Conservation (phyloP, 805 yeast species). For the Nakazawaea molendinolei region DNA sequence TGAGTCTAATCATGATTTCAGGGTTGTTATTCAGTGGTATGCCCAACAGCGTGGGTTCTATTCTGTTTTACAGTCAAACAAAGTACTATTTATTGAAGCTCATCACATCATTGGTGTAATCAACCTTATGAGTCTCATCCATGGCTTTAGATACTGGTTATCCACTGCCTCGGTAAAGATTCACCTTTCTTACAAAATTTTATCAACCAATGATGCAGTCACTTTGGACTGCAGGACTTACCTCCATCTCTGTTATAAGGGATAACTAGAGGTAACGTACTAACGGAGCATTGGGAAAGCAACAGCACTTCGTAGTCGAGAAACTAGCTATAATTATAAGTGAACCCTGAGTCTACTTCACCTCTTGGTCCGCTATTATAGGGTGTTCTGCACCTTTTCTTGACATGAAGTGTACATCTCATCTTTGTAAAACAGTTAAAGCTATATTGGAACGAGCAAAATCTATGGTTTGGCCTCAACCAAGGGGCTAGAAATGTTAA, state of each 20-base stretch:
- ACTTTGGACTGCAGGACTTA: slow-evolving; percentile 46
- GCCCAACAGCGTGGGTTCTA: slow-evolving; percentile 17
- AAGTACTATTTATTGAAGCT: no score
- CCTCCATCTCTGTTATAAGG: slow-evolving; percentile 16
- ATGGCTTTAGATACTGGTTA: no score
- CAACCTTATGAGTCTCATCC: no score
- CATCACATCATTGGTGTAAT: no score
- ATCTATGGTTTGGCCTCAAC: slow-evolving; percentile 15
- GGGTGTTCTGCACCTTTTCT: neutral
- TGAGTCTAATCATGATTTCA: slow-evolving; percentile 12
- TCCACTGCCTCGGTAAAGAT: no score
- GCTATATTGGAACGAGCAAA: no score
- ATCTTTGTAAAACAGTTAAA: neutral
- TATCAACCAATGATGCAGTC: slow-evolving; percentile 46
- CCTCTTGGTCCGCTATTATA: slow-evolving; percentile 4
- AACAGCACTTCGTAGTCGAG: slow-evolving; percentile 13
- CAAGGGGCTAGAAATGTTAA: slow-evolving; percentile 69
- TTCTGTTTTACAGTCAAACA: no score
- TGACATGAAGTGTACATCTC: slow-evolving; percentile 1
- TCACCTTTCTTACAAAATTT: no score
- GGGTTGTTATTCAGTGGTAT: slow-evolving; percentile 8
- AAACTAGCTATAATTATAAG: slow-evolving; percentile 3
- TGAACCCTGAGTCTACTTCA: neutral
- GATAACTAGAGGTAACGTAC: slow-evolving; percentile 30
- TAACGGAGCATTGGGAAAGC: slow-evolving; percentile 56